Percentiles rank a stretch among this genome's conserved stretches.
phyloP scores from a whole-genome alignment of 176 grass and related monocot species.

The Alopecurus myosuroides region DNA sequence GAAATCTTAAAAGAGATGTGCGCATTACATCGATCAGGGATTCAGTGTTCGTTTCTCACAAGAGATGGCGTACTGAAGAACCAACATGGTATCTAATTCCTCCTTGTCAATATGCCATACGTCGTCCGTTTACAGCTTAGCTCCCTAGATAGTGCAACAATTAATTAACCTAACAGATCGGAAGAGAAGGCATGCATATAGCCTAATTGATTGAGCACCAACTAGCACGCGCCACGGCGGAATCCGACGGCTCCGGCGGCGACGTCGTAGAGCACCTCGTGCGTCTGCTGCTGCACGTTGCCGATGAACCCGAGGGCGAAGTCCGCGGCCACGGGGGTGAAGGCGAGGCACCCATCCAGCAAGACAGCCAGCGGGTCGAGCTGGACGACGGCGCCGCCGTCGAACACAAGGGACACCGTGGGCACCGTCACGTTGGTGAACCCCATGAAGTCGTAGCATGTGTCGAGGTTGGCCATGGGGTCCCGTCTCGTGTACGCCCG shows the following conservation, averaged over 20 bases:
- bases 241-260: background rate
- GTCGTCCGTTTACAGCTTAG: too few species aligned
- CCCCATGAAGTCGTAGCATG: constrained; percentile 45
- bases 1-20: too few species aligned
- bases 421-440: constrained; percentile 23
- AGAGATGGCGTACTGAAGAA: too few species aligned
- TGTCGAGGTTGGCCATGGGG: constrained; percentile 15
- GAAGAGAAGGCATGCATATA: too few species aligned
- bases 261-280: constrained; percentile 46
- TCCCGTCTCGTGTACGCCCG: background rate
- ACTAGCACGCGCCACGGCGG: background rate
- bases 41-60: too few species aligned
- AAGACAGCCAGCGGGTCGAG: constrained; percentile 33
- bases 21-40: too few species aligned
- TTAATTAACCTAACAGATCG: too few species aligned
- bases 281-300: constrained; percentile 65
- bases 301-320: constrained; percentile 33
- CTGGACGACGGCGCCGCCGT: background rate
- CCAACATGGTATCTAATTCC: too few species aligned
- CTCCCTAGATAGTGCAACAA: too few species aligned
- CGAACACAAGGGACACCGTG: constrained; percentile 32
- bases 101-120: too few species aligned
- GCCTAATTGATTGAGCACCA: too few species aligned
- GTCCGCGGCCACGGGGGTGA: constrained; percentile 15
- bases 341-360: constrained; percentile 53